phyloP scores from a whole-genome alignment of 2,329 filamentous ascomycete genomes.

The Alternaria incomplexa region DNA sequence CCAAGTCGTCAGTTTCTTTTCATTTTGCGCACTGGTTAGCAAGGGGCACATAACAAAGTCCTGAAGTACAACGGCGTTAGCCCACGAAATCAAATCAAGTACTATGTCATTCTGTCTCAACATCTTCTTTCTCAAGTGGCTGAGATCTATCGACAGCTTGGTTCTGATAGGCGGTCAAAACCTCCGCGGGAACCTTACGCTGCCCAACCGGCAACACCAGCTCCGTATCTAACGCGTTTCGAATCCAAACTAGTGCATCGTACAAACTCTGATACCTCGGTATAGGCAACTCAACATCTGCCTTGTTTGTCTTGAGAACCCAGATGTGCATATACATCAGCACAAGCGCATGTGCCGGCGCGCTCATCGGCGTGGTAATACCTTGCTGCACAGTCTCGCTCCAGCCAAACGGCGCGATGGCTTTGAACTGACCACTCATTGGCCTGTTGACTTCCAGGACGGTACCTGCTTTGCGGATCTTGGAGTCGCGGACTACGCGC shows the following conservation, averaged over 20 bases:
- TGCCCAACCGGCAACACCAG: background rate
- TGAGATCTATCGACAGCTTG: background rate
- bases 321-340: background rate
- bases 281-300: background rate
- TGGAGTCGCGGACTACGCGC: background rate
- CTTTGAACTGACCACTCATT: background rate
- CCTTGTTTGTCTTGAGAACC: background rate
- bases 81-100: background rate
- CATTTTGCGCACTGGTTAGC: background rate
- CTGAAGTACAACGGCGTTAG: background rate
- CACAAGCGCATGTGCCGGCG: background rate
- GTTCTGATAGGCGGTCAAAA: background rate
- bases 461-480: background rate
- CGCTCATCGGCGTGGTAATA: background rate
- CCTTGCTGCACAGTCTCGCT: background rate
- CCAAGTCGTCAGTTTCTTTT: background rate
- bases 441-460: background rate
- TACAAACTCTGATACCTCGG: background rate
- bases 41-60: background rate
- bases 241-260: background rate
- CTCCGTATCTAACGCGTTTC: background rate
- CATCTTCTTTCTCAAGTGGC: fast-evolving
- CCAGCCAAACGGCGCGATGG: background rate
- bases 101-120: background rate
- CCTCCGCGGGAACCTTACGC: background rate